Conservation (phyloP, 2,329 filamentous ascomycete genomes). For the Ophiostoma fasciatum region DNA sequence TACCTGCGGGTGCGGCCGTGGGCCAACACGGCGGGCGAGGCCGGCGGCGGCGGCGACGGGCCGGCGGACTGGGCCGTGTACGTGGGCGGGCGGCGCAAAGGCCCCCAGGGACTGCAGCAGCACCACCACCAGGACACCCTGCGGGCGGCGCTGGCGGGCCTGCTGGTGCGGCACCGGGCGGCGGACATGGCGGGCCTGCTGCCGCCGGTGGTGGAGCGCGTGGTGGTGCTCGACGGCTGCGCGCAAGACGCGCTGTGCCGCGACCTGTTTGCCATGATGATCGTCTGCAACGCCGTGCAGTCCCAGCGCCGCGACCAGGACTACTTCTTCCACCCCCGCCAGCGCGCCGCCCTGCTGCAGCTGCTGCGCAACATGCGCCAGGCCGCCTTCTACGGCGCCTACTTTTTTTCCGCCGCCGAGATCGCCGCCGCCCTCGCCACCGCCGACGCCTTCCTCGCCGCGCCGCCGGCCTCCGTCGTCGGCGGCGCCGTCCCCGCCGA, state of each 20-base stretch:
- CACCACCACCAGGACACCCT: conserved; percentile 46
- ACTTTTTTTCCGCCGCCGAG: conserved; percentile 52
- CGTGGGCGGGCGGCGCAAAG: no score
- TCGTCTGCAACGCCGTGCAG: conserved; percentile 76
- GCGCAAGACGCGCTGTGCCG: conserved; percentile 72
- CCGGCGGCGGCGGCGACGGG: conserved; percentile 30
- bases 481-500: conserved; percentile 36
- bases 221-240: conserved; percentile 63
- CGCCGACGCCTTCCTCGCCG: conserved; percentile 50
- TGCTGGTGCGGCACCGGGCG: conserved; percentile 68
- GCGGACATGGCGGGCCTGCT: conserved; percentile 55
- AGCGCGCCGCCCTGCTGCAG: conserved; percentile 48
- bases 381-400: conserved; percentile 72
- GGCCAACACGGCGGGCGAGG: conserved; percentile 43
- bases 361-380: conserved; percentile 69
- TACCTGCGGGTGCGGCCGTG: conserved; percentile 70
- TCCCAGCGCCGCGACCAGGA: conserved; percentile 73
- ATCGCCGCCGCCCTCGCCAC: conserved; percentile 50
- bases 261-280: conserved; percentile 72
- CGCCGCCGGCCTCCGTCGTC: conserved; percentile 43
- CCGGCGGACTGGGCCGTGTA: conserved; percentile 58
- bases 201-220: conserved; percentile 56
- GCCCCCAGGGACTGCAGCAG: no score
- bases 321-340: conserved; percentile 75
- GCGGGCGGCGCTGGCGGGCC: conserved; percentile 52